Percentiles rank a stretch among this genome's conserved stretches.
Evolutionary conservation across 495 filamentous ascomycete genomes (phyloP).

Genomic region (Penicillium pancosmium): DNA sequence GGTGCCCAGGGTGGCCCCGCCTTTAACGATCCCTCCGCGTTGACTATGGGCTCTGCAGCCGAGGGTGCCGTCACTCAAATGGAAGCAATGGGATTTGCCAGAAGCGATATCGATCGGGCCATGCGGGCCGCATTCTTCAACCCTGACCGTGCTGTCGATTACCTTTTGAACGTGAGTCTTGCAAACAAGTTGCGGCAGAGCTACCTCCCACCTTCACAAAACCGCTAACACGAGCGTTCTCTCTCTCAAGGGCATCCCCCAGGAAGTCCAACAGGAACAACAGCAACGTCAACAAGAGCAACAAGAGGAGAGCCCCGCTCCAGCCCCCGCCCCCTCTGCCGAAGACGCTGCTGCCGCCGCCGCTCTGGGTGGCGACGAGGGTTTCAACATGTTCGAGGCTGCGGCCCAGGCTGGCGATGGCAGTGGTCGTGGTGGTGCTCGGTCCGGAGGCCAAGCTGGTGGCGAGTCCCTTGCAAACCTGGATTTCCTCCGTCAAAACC

Average conservation of each 20-base stretch:
- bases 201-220: neutral
- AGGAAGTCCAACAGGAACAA: slow-evolving; percentile 73
- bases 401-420: slow-evolving; percentile 74
- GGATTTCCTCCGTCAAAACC: slow-evolving; percentile 93
- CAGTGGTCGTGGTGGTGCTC: slow-evolving; percentile 52
- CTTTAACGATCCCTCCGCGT: slow-evolving; percentile 76
- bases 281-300: slow-evolving; percentile 41
- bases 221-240: neutral
- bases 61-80: slow-evolving; percentile 90
- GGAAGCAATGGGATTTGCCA: slow-evolving; percentile 93
- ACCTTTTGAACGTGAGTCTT: slow-evolving; percentile 77
- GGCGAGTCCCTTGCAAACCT: slow-evolving; percentile 72
- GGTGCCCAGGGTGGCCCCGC: slow-evolving; percentile 52
- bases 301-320: slow-evolving; percentile 25
- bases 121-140: slow-evolving; percentile 97
- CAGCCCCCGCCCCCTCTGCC: slow-evolving; percentile 39
- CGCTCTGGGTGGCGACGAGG: slow-evolving; percentile 57
- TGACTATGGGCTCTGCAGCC: slow-evolving; percentile 81
- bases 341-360: slow-evolving; percentile 29
- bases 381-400: slow-evolving; percentile 92
- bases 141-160: slow-evolving; percentile 95
- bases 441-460: slow-evolving; percentile 42
- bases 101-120: slow-evolving; percentile 83
- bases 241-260: slow-evolving; percentile 81
- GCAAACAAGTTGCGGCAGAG: neutral